phyloP scores from a whole-genome alignment of 2,329 filamentous ascomycete genomes.

The Colletotrichum noveboracense region DNA sequence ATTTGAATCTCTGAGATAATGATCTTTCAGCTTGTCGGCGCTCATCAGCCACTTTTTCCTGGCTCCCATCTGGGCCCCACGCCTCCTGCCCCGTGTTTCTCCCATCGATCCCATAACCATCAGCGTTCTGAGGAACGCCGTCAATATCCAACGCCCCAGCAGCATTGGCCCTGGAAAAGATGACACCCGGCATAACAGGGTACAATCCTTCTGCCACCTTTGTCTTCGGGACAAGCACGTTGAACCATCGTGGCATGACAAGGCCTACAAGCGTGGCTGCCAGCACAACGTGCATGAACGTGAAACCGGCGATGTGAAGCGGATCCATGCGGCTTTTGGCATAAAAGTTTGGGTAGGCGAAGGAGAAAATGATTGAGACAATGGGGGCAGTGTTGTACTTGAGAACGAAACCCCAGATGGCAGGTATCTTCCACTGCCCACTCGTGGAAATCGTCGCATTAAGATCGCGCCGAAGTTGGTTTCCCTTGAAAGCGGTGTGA shows the following conservation, averaged over 20 bases:
- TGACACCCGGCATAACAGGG: not conserved
- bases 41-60: not conserved
- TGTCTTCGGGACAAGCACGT: slow-evolving; percentile 15
- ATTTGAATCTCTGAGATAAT: not conserved
- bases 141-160: not conserved
- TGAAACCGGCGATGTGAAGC: slow-evolving; percentile 23
- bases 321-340: slow-evolving; percentile 18
- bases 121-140: not conserved
- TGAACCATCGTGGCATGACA: slow-evolving; percentile 22
- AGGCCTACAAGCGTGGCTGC: slow-evolving; percentile 12
- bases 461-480: slow-evolving; percentile 11
- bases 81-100: not conserved
- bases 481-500: not conserved
- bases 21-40: not conserved
- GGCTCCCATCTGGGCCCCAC: not conserved
- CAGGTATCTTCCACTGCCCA: slow-evolving; percentile 20
- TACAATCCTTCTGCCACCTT: not conserved
- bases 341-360: slow-evolving; percentile 25
- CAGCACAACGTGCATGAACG: slow-evolving; percentile 19
- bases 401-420: slow-evolving; percentile 22
- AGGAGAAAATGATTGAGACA: slow-evolving; percentile 24
- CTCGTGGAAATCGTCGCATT: slow-evolving; percentile 4
- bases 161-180: slow-evolving; percentile 13
- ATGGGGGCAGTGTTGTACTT: slow-evolving; percentile 26
- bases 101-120: not conserved